Conservation (phyloP, 331 rosid genomes). For the Rhamnella rubrinervis region DNA sequence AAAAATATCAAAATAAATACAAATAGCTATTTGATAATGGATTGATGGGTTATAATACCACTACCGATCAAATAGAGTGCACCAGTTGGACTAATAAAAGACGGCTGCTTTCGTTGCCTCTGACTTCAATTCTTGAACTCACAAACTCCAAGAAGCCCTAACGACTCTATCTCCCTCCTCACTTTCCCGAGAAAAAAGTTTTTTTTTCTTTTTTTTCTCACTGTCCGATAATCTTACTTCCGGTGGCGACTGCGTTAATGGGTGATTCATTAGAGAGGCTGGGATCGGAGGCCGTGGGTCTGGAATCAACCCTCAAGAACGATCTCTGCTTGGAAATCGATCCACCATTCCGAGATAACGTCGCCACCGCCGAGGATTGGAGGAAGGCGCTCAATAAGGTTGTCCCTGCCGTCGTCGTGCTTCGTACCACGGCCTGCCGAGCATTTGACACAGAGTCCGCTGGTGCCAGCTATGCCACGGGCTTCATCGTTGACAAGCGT, state of each 20-base stretch:
- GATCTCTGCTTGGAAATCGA: slow-evolving; percentile 84
- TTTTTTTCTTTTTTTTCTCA: background rate
- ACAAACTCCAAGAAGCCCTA: background rate
- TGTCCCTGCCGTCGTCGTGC: slow-evolving; percentile 90
- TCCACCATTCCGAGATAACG: slow-evolving; percentile 63
- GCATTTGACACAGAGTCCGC: slow-evolving; percentile 92
- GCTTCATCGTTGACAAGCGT: slow-evolving; percentile 85
- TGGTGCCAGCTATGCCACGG: slow-evolving; percentile 83
- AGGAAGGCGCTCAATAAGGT: slow-evolving; percentile 74
- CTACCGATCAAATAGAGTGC: too few species aligned
- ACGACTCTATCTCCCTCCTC: background rate
- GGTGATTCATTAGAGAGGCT: slow-evolving; percentile 57
- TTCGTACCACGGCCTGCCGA: slow-evolving; percentile 80
- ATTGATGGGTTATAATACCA: too few species aligned
- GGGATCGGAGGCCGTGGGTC: slow-evolving; percentile 47
- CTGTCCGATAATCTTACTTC: background rate
- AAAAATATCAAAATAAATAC: too few species aligned
- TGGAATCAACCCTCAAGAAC: slow-evolving; percentile 45
- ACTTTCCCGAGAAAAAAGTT: slow-evolving; percentile 7
- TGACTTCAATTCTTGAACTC: background rate
- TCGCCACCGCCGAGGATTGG: slow-evolving; percentile 89
- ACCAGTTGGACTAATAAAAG: too few species aligned
- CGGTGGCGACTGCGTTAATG: slow-evolving; percentile 28
- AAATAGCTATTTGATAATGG: too few species aligned
- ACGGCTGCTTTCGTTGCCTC: background rate